Conservation (phyloP, 495 filamentous ascomycete genomes). For the Saxispiralis lemnorum region DNA sequence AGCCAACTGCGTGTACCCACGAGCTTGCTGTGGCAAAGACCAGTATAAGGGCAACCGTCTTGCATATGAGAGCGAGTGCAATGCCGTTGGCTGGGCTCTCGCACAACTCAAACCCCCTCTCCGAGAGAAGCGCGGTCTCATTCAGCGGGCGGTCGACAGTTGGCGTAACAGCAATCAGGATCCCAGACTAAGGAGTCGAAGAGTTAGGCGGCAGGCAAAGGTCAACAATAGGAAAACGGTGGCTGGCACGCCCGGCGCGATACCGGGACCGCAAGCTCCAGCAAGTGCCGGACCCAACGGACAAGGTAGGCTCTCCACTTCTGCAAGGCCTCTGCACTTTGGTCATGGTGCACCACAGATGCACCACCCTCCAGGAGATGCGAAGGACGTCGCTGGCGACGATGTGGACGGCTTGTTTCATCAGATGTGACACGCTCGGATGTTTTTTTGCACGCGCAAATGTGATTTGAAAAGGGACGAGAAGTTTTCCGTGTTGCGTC, state of each 20-base stretch:
- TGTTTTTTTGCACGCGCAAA: conserved; percentile 4
- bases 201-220: conserved; percentile 89
- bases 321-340: conserved; percentile 26
- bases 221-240: conserved; percentile 61
- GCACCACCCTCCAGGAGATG: conserved; percentile 69
- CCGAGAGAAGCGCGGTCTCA: conserved; percentile 81
- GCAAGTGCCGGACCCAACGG: conserved; percentile 24
- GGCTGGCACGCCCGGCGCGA: conserved; percentile 30
- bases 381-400: conserved; percentile 52
- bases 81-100: conserved; percentile 91
- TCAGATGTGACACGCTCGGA: conserved; percentile 27
- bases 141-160: conserved; percentile 92
- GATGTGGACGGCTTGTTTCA: conserved; percentile 84
- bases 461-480: conserved; percentile 6
- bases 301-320: conserved; percentile 34
- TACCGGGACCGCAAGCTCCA: conserved; percentile 35
- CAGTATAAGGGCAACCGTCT: conserved; percentile 89
- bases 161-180: conserved; percentile 99
- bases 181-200: conserved; percentile 67
- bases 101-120: conserved; percentile 82
- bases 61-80: conserved; percentile 95
- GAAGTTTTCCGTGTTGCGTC: conserved; percentile 4
- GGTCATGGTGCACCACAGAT: conserved; percentile 37
- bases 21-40: conserved; percentile 87
- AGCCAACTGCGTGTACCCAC: conserved; percentile 93